Evolutionary conservation across 805 yeast genomes (phyloP).

Genomic region (Saccharomycopsis schoenii): DNA sequence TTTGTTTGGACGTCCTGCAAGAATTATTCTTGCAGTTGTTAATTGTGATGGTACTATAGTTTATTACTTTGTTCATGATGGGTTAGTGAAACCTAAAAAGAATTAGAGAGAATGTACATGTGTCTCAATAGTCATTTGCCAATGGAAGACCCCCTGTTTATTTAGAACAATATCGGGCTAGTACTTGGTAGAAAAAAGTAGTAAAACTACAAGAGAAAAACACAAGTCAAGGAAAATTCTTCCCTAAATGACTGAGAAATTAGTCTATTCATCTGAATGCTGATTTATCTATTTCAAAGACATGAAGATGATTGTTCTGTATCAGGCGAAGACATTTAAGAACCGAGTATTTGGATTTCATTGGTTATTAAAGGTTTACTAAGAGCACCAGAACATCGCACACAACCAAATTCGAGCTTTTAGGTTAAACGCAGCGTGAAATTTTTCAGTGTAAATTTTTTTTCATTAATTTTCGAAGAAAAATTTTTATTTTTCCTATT

Average conservation of each 20-base stretch:
- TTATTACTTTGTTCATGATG: slow-evolving; percentile 60
- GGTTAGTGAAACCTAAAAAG: slow-evolving; percentile 53
- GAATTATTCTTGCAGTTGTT: slow-evolving; percentile 45
- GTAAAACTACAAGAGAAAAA: too few relatives aligned
- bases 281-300: too few relatives aligned
- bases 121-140: neutral
- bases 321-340: too few relatives aligned
- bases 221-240: too few relatives aligned
- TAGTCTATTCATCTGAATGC: too few relatives aligned
- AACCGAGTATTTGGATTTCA: neutral
- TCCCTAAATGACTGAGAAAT: too few relatives aligned
- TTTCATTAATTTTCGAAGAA: neutral
- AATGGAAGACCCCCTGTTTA: neutral
- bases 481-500: neutral
- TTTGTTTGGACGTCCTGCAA: slow-evolving; percentile 27
- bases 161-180: too few relatives aligned
- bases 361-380: neutral
- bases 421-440: neutral
- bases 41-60: slow-evolving; percentile 62
- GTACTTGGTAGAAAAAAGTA: too few relatives aligned
- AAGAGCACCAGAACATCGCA: too few relatives aligned
- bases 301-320: too few relatives aligned
- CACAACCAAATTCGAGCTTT: neutral
- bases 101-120: slow-evolving; percentile 25
- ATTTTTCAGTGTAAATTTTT: neutral